Percentiles rank a stretch among this genome's conserved stretches.
phyloP scores from a whole-genome alignment of 2,329 filamentous ascomycete genomes.

The Raffaelea arxii region DNA sequence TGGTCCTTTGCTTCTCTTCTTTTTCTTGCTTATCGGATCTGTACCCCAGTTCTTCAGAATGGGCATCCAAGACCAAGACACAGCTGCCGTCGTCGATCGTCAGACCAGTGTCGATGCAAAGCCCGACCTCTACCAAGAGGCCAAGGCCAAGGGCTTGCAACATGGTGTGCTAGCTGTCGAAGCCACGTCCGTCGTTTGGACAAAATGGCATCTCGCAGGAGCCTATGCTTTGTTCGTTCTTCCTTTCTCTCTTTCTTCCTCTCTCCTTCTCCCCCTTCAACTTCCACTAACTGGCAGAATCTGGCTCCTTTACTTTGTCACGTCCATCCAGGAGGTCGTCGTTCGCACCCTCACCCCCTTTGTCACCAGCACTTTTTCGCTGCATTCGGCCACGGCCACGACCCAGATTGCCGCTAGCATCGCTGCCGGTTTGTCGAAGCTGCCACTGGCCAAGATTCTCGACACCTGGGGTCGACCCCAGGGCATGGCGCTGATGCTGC shows the following conservation, averaged over 20 bases:
- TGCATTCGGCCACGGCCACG: conserved; percentile 44
- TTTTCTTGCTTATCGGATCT: no score
- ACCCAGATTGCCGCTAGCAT: conserved; percentile 43
- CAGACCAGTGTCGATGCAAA: background rate
- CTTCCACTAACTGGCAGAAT: no score
- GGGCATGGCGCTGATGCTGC: conserved; percentile 44
- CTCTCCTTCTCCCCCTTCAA: no score
- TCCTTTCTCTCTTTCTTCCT: background rate
- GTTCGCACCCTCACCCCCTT: conserved; percentile 31
- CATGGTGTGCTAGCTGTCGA: conserved; percentile 35
- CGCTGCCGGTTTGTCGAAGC: conserved; percentile 50
- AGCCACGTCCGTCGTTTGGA: conserved; percentile 35
- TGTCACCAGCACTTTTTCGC: conserved; percentile 39
- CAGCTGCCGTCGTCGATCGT: background rate
- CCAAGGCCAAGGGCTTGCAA: conserved; percentile 18
- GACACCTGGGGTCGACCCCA: conserved; percentile 58
- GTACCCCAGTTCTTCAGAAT: background rate
- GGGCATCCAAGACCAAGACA: no score
- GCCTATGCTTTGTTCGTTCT: conserved; percentile 25
- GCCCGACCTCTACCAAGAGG: background rate
- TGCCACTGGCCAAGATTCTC: conserved; percentile 56
- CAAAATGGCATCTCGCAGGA: conserved; percentile 24
- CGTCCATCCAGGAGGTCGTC: conserved; percentile 24
- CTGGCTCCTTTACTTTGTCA: conserved; percentile 28
- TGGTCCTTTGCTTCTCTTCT: no score